phyloP scores from a whole-genome alignment of 305 asterid species.

The Fraxinus latifolia region DNA sequence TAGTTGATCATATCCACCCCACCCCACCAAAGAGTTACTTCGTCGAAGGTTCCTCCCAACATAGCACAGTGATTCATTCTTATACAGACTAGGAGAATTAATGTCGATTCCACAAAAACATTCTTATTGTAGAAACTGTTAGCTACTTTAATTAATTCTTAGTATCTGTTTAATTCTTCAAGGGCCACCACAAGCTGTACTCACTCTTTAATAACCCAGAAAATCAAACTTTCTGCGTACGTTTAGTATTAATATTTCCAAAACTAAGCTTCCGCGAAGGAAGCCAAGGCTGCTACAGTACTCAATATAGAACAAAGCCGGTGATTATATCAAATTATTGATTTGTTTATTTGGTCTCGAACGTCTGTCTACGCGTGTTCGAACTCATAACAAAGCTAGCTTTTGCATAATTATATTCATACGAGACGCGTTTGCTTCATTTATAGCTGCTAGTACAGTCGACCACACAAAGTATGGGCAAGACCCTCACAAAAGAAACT shows the following conservation, averaged over 20 bases:
- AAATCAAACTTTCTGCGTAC: neutral
- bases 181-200: neutral
- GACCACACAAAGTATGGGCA: neutral
- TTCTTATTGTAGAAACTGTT: neutral
- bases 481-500: too few species aligned
- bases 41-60: neutral
- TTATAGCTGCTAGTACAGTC: neutral
- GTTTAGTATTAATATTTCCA: neutral
- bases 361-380: neutral
- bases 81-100: neutral
- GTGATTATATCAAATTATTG: neutral
- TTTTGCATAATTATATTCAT: neutral
- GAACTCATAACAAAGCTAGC: neutral
- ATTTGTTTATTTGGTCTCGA: neutral
- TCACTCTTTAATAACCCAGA: neutral
- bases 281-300: neutral
- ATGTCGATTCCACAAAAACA: neutral
- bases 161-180: neutral
- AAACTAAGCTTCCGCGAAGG: neutral
- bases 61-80: neutral
- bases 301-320: neutral
- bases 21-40: neutral
- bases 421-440: neutral
- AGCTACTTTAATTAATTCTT: neutral
- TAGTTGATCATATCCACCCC: neutral